These are phyloP conservation scores for Zygosaccharomyces pseudobailii DNA, from an alignment of 1,139 yeast species.

Conservation along the genomic window DNA sequence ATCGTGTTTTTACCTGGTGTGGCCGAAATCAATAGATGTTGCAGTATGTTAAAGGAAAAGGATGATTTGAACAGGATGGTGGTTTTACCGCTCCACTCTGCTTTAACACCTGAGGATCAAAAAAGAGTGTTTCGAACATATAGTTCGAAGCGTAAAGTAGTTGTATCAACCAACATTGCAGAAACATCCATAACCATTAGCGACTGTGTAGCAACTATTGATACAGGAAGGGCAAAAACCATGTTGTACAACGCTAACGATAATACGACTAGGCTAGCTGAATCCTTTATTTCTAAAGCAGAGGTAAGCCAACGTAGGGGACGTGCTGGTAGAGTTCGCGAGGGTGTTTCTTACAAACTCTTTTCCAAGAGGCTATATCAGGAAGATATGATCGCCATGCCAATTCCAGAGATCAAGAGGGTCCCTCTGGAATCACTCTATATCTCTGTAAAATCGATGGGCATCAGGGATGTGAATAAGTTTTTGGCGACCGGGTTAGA, in stretches of 20 bases:
- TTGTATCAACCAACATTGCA: constrained; percentile 86
- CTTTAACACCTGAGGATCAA: constrained; percentile 78
- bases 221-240: constrained; percentile 79
- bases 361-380: constrained; percentile 61
- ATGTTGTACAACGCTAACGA: constrained; percentile 63
- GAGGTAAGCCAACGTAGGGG: constrained; percentile 94
- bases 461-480: constrained; percentile 60
- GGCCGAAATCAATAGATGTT: constrained; percentile 70
- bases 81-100: constrained; percentile 79
- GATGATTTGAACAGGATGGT: constrained; percentile 31
- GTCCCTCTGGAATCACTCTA: constrained; percentile 79
- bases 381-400: constrained; percentile 57
- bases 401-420: constrained; percentile 84
- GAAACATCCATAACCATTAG: constrained; percentile 90
- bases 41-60: constrained; percentile 30
- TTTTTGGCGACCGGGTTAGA: constrained; percentile 77
- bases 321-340: constrained; percentile 94
- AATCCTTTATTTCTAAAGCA: constrained; percentile 85
- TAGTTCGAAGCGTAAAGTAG: constrained; percentile 59
- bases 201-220: constrained; percentile 89
- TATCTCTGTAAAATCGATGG: constrained; percentile 84
- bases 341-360: constrained; percentile 76
- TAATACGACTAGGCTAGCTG: constrained; percentile 68
- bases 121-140: constrained; percentile 64
- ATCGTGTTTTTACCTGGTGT: constrained; percentile 87